Conservation (phyloP, 805 yeast genomes). For the Candida silvatica region DNA sequence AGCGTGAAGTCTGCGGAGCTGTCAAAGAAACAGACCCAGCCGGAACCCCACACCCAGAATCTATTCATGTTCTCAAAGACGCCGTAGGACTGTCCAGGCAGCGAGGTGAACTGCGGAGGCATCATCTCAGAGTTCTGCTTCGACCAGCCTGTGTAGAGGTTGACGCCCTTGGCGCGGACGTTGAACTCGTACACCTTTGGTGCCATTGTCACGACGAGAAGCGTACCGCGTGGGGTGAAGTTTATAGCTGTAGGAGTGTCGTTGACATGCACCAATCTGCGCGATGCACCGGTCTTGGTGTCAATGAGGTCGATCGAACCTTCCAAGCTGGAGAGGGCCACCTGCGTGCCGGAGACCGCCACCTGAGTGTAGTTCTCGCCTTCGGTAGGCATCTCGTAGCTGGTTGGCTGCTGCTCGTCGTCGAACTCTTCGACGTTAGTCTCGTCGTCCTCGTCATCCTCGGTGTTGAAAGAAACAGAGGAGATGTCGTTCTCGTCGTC, state of each 20-base stretch:
- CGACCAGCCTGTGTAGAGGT: conserved; percentile 68
- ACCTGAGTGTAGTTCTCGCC: conserved; percentile 39
- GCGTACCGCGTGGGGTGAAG: conserved; percentile 40
- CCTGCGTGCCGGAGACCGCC: conserved; percentile 36
- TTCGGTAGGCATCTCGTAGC: conserved; percentile 22
- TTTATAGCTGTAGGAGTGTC: conserved; percentile 51
- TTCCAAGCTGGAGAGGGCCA: conserved; percentile 54
- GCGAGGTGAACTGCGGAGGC: conserved; percentile 52
- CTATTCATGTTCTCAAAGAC: conserved; percentile 38
- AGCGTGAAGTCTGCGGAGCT: conserved; percentile 36
- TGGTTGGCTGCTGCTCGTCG: conserved; percentile 27
- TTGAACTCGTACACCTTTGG: conserved; percentile 69
- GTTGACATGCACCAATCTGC: conserved; percentile 49
- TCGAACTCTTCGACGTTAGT: conserved; percentile 29
- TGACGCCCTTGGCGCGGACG: conserved; percentile 8
- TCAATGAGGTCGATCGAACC: conserved; percentile 54
- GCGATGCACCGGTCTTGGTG: conserved; percentile 21
- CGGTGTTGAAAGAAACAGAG: conserved; percentile 27
- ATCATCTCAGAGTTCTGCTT: conserved; percentile 63
- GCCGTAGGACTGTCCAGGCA: conserved; percentile 67
- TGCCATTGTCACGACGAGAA: conserved; percentile 64
- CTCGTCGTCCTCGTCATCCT: conserved; percentile 27
- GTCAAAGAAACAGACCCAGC: conserved; percentile 75
- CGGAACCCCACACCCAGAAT: conserved; percentile 83
- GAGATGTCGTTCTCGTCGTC: conserved; percentile 53